Evolutionary conservation across 2,329 filamentous ascomycete species (phyloP), one percentile per base, ranked within the genome.

Genomic region (Lasiodiplodia gonubiensis): DNA sequence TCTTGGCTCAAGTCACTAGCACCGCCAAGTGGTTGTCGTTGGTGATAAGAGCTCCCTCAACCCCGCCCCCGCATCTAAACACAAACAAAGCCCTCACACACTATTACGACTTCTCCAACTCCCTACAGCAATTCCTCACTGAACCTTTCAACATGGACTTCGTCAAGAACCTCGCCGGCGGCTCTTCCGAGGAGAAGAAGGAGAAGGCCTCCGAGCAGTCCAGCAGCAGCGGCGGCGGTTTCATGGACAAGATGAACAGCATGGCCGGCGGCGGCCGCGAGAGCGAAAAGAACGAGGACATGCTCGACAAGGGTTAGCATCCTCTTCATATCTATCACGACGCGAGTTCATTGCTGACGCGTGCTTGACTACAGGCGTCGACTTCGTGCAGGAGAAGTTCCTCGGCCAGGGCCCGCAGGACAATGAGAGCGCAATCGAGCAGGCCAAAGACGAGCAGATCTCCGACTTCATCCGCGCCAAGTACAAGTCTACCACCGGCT

Each of bases 361-460:
- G 21, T 48, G 23, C 21, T n/a, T n/a, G 3, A 2, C 30, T 8
- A 33, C 70, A 94, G 92, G 87, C 64, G 83, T 94, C 82, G 92
- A 95, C 79, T 88, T 86, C 70, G 86, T 93, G 27, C 92, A 96
- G 80, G 88, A 95, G 79, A 88, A 92, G 70, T 80, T 93, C 76
- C 75, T 95, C 18, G 88, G 88, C 46, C 82, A 88, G 71, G 92
- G 92, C 21, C 75, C 86, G 55, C 92, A 95, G 81, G 82, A 86
- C 80, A 92, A 92, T 76, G 69, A 83, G 77, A 80, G 77, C 61
- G 92, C 92, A 5, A 75, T 88, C 23, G 92, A 96, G 81, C 92
- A 96, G 80, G 90, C 90, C 72, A 94, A 94, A 82, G 92, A 95
- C 77, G 90, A 92, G 79, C 83, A 90, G 77, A 92, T 94, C 72